phyloP scores from a whole-genome alignment of 306 rosid species.

The Sicyos baderoa region DNA sequence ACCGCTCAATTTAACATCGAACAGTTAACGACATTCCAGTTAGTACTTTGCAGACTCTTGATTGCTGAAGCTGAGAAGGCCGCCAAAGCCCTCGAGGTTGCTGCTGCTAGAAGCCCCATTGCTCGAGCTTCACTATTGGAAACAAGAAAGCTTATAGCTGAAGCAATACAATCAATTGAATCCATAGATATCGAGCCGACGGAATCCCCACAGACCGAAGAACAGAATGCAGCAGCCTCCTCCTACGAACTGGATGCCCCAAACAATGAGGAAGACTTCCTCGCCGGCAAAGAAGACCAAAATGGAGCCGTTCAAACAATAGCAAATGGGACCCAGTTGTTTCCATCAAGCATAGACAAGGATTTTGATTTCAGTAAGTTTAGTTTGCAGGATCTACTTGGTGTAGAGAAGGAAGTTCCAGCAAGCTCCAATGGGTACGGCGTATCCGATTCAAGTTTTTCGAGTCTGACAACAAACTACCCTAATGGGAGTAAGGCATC shows the following conservation, averaged over 20 bases:
- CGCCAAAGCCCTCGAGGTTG: slow-evolving; percentile 77
- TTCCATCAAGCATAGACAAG: slow-evolving; percentile 25
- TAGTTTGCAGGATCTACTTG: slow-evolving; percentile 34
- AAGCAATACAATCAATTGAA: slow-evolving; percentile 69
- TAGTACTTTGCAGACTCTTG: slow-evolving; percentile 50
- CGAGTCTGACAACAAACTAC: slow-evolving; percentile 20
- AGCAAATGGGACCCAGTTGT: slow-evolving; percentile 43
- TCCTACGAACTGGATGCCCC: slow-evolving; percentile 17
- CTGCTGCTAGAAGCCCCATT: slow-evolving; percentile 63
- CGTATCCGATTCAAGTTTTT: slow-evolving; percentile 31
- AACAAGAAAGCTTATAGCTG: slow-evolving; percentile 83
- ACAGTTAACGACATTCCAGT: neutral
- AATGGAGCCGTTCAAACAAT: slow-evolving; percentile 29
- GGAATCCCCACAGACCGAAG: slow-evolving; percentile 27
- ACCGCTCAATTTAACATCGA: neutral
- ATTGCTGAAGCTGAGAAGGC: slow-evolving; percentile 96
- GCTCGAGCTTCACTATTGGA: slow-evolving; percentile 76
- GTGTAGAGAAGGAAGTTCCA: slow-evolving; percentile 33
- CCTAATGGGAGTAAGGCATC: slow-evolving; percentile 27
- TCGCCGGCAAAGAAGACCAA: slow-evolving; percentile 19
- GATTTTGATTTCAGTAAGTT: slow-evolving; percentile 34
- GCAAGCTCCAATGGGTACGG: slow-evolving; percentile 31
- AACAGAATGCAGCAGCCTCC: slow-evolving; percentile 28
- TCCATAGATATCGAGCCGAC: slow-evolving; percentile 40
- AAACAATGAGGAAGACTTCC: slow-evolving; percentile 15